A percentile compares a stretch with the other conserved stretches of the same genome.
These are phyloP conservation scores for Hypoxylon rickii DNA, from an alignment of 495 filamentous ascomycete genomes.

Conservation along the genomic window DNA sequence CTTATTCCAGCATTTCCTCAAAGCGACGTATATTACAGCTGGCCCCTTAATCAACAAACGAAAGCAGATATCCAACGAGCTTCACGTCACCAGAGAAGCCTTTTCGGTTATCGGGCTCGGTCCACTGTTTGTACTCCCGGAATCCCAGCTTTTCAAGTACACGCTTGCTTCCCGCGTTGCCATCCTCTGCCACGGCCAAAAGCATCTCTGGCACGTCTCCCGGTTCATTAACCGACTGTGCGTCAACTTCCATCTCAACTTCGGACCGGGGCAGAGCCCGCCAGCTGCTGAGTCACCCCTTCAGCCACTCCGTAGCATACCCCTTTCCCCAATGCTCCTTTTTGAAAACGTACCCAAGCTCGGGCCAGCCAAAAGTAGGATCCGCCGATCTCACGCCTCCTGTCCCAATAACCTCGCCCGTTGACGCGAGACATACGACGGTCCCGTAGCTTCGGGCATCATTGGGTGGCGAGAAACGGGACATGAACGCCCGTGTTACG, in stretches of 20 bases:
- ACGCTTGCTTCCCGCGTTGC: slow-evolving; percentile 38
- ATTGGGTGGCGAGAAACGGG: slow-evolving; percentile 40
- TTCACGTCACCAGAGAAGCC: background rate
- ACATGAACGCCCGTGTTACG: slow-evolving; percentile 43
- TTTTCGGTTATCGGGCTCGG: slow-evolving; percentile 28
- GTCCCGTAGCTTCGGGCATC: slow-evolving; percentile 39
- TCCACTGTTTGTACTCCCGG: slow-evolving; percentile 33
- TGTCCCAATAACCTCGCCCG: slow-evolving; percentile 36
- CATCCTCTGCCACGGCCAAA: slow-evolving; percentile 31
- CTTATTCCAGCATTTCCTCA: too few species aligned
- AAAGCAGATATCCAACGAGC: slow-evolving; percentile 22
- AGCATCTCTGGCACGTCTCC: slow-evolving; percentile 38
- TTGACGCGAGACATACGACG: slow-evolving; percentile 35
- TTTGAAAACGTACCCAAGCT: slow-evolving; percentile 44
- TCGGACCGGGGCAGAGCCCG: slow-evolving; percentile 41
- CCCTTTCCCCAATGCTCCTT: slow-evolving; percentile 46
- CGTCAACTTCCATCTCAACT: slow-evolving; percentile 36
- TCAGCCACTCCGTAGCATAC: slow-evolving; percentile 44
- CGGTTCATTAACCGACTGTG: slow-evolving; percentile 20
- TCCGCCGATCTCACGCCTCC: slow-evolving; percentile 20
- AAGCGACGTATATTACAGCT: too few species aligned
- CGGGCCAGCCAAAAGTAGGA: slow-evolving; percentile 37
- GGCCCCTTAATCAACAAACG: slow-evolving; percentile 8
- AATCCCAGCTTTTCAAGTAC: slow-evolving; percentile 46
- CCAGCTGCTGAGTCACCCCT: slow-evolving; percentile 38